phyloP scores from a whole-genome alignment of 2,329 filamentous ascomycete genomes.

The Stachybotrys chlorohalonatus region DNA sequence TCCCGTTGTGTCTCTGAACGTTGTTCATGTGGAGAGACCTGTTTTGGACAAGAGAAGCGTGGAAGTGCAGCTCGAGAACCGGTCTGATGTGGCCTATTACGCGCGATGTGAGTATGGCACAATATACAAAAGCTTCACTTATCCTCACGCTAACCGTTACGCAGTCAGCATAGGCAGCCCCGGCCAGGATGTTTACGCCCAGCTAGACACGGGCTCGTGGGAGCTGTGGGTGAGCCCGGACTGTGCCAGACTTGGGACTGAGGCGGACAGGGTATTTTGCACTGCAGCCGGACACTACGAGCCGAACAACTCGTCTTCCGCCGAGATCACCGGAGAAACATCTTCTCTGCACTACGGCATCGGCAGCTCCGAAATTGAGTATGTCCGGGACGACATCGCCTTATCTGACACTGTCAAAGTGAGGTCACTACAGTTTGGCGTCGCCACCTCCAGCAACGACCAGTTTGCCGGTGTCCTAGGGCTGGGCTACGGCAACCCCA shows the following conservation, averaged over 20 bases:
- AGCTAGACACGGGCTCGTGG: constrained; percentile 51
- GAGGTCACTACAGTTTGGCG: constrained; percentile 52
- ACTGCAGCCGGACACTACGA: constrained; percentile 34
- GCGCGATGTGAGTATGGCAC: constrained; percentile 26
- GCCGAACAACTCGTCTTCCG: constrained; percentile 29
- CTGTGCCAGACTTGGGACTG: constrained; percentile 34
- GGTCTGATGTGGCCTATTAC: constrained; percentile 46
- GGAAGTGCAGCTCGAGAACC: constrained; percentile 36
- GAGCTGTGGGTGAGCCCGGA: constrained; percentile 56
- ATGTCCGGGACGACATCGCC: constrained; percentile 35
- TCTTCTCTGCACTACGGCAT: constrained; percentile 42
- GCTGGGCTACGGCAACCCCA: constrained; percentile 54
- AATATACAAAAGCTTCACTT: constrained; percentile 3
- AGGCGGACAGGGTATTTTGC: constrained; percentile 34
- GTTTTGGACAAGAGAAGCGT: constrained; percentile 26
- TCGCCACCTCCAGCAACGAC: constrained; percentile 42
- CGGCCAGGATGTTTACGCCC: constrained; percentile 41
- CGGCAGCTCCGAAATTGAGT: constrained; percentile 40
- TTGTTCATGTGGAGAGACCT: constrained; percentile 17
- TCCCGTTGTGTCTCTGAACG: constrained; percentile 15
- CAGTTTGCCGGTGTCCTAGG: constrained; percentile 58
- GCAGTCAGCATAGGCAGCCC: constrained; percentile 43
- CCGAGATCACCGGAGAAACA: constrained; percentile 18
- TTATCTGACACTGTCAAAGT: constrained; percentile 24
- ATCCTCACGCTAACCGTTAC: neutral